Evolutionary conservation across 73 alveolate genomes (phyloP), one percentile per base, ranked within the genome.

Genomic region (Paramecium bursaria): DNA sequence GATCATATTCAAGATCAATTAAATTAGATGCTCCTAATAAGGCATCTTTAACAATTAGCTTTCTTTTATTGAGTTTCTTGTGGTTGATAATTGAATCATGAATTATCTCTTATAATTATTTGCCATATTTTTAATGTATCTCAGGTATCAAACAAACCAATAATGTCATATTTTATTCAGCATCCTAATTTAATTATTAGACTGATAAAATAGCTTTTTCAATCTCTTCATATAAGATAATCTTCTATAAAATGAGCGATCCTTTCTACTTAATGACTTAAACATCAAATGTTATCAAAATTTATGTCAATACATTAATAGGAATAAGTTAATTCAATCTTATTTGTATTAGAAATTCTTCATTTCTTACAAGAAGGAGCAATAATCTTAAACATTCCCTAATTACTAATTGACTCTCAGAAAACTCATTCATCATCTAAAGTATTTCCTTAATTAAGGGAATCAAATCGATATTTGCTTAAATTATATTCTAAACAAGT

Each of bases 141-240:
- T 53, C 82, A 25, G 82, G 82, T 15, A 67, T 39, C 53, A 67
- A 42, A 42, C 82, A 67, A 15, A 57, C 82, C 0, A 67, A 2
- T 1, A 67, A 47, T 19, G 60, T 42, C 82, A 67, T 35, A 3
- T 42, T 25, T 3, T 39, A 31, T 42, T 67, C 53, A 67, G 82
- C 82, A 21, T 67, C 33, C 14, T 31, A 39, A 67, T 67, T 57
- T 15, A 33, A 5, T 4, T 17, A 15, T 67, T 42, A n/a, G 10
- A 67, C 44, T 42, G 82, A 67, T 67, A 25, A 17, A 3, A 67
- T 31, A 39, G 47, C 21, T 42, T 67, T 39, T 67, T 67, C 26
- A 6, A 67, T 19, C 17, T 67, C 33, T 67, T 67, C 82, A 7
- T 15, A 17, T n/a, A 14, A 25, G 9, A 67, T 67, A 19, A 67